These are phyloP conservation scores for Thielaviopsis musarum DNA, from an alignment of 2,329 filamentous ascomycete species.

Conservation along the genomic window DNA sequence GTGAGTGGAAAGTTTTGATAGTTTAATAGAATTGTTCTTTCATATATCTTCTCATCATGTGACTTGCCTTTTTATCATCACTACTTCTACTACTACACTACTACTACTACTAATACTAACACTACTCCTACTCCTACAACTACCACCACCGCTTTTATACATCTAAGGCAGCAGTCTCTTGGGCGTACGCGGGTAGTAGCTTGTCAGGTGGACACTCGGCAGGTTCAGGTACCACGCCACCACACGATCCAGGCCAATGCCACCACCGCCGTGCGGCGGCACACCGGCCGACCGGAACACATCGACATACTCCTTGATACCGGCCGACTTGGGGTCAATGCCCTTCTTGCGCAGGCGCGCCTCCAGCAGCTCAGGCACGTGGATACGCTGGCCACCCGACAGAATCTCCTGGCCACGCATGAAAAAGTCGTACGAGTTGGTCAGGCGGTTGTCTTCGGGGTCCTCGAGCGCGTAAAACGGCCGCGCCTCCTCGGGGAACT, in stretches of 20 bases:
- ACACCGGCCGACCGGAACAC: conserved; percentile 67
- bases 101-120: neutral
- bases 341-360: conserved; percentile 63
- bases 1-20: too few species aligned
- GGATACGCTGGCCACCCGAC: conserved; percentile 81
- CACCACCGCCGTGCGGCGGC: conserved; percentile 79
- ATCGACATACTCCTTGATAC: conserved; percentile 83
- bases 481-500: conserved; percentile 77
- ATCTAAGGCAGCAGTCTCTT: conserved; percentile 37
- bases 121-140: neutral
- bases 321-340: conserved; percentile 53
- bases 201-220: conserved; percentile 40
- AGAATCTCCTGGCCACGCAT: conserved; percentile 86
- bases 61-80: too few species aligned
- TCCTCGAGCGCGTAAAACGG: conserved; percentile 88
- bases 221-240: conserved; percentile 48
- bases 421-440: conserved; percentile 66
- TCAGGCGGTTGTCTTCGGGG: conserved; percentile 46
- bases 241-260: conserved; percentile 78
- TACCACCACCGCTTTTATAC: neutral
- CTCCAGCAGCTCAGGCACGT: conserved; percentile 60
- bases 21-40: too few species aligned
- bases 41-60: too few species aligned
- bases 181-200: conserved; percentile 42
- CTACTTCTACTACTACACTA: too few species aligned